Conservation (phyloP, 2,329 filamentous ascomycete genomes). For the Monosporascus sp. region DNA sequence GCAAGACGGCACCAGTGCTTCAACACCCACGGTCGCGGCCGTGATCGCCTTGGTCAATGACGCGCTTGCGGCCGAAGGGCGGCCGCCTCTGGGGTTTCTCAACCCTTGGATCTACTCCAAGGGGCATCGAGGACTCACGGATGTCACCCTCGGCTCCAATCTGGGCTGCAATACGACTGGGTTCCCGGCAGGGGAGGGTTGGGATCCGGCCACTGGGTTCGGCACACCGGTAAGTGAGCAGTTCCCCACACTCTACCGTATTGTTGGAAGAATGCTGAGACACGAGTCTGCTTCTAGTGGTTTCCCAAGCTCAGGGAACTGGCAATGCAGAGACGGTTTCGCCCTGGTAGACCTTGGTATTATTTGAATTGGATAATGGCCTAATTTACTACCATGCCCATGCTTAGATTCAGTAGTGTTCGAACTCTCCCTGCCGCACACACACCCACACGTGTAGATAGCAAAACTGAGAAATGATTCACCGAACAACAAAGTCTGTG, state of each 20-base stretch:
- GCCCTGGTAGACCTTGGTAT: no score
- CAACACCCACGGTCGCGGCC: slow-evolving; percentile 49
- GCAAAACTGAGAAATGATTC: no score
- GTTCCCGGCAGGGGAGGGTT: slow-evolving; percentile 24
- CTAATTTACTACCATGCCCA: no score
- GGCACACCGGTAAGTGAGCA: slow-evolving; percentile 20
- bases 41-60: slow-evolving; percentile 55
- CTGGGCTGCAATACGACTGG: slow-evolving; percentile 19
- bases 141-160: slow-evolving; percentile 25
- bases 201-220: slow-evolving; percentile 29
- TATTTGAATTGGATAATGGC: no score
- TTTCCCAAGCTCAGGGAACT: no score
- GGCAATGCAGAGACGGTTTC: no score
- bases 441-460: no score
- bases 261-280: no score
- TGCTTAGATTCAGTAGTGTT: no score
- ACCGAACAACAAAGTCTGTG: no score
- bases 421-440: no score
- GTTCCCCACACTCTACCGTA: background rate
- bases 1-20: slow-evolving; percentile 34
- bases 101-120: slow-evolving; percentile 42
- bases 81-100: slow-evolving; percentile 38
- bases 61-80: slow-evolving; percentile 40
- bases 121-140: slow-evolving; percentile 22
- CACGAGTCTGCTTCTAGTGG: no score